These are phyloP conservation scores for Cystofilobasidium ferigula DNA, from an alignment of 768 basidiomycete species.

Conservation along the genomic window DNA sequence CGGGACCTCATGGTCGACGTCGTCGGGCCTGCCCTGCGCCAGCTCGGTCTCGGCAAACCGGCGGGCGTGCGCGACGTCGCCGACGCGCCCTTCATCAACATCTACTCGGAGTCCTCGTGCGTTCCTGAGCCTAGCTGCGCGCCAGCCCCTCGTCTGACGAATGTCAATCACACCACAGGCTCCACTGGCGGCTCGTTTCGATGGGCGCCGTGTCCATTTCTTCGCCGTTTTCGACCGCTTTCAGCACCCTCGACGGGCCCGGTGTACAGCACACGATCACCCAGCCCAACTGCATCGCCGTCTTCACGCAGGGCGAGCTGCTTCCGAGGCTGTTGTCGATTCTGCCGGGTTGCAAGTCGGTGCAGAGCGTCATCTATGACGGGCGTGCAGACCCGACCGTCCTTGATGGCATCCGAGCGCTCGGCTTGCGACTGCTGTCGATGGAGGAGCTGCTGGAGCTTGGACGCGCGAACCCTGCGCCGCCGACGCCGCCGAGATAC, in stretches of 20 bases:
- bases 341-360: conserved; percentile 56
- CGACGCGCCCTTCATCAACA: conserved; percentile 55
- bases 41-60: conserved; percentile 52
- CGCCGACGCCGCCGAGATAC: conserved; percentile 41
- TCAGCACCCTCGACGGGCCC: conserved; percentile 73
- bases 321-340: conserved; percentile 66
- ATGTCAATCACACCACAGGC: not conserved
- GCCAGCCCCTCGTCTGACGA: conserved; percentile 40
- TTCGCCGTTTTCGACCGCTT: conserved; percentile 81
- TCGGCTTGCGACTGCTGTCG: conserved; percentile 49
- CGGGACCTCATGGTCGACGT: conserved; percentile 54
- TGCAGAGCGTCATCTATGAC: conserved; percentile 76
- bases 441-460: conserved; percentile 60
- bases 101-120: conserved; percentile 83
- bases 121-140: too few relatives aligned
- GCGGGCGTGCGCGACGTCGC: conserved; percentile 40
- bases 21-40: conserved; percentile 53
- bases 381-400: conserved; percentile 47
- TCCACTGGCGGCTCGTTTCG: not conserved
- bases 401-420: conserved; percentile 38
- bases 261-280: conserved; percentile 84
- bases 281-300: conserved; percentile 63
- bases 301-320: conserved; percentile 88
- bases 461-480: conserved; percentile 42
- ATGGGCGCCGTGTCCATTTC: conserved; percentile 47